Evolutionary conservation across 768 basidiomycete species (phyloP), one percentile per base, ranked within the genome.

Genomic region (Boletus pseudo-olivaceus): DNA sequence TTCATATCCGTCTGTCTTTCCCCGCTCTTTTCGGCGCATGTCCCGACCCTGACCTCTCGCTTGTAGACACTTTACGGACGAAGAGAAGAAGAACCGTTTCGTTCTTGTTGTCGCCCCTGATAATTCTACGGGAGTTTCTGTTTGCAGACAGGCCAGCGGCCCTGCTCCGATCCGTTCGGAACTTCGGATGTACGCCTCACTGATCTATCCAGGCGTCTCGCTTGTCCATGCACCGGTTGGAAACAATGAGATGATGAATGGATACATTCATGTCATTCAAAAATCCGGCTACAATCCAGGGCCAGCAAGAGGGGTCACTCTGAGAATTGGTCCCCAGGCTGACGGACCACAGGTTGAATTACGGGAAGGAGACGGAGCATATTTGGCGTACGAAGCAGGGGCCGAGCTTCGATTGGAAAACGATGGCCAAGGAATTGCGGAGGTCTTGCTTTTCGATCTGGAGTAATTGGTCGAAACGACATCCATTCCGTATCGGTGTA

Each of bases 321-420:
- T 96, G 45, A 80, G 72, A 56, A 65, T 95, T 9, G 73, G 74
- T 8, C 65, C 72, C 3, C 73, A 70, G 5, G 66, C 69, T 1
- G 74, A 70, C 17, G 67, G 67, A 0, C 74, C 73, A 11, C 71
- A 80, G 53, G 54, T 83, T 4, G 82, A 79, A 37, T 69, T 96
- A 49, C 80, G 81, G 32, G 95, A 98, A 62, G 95, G 95, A 0
- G 95, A 98, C 64, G 93, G 92, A 0, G 84, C 85, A 12, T 98
- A 93, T 69, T 68, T 96, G 42, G 62, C 72, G 43, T 76, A 80
- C 1, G 80, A 74, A 2, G 69, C 58, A 26, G 59, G 59, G 1
- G 57, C 60, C 0, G 62, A 69, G 26, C 56, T 80, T 39, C 63
- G 71, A 32, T 74, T 86, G 3, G 78, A 81, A 68, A 95, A 92